Base-by-base conservation (phyloP, 1,284 basidiomycete species). In the Tetrapyrgos nigripes region DNA sequence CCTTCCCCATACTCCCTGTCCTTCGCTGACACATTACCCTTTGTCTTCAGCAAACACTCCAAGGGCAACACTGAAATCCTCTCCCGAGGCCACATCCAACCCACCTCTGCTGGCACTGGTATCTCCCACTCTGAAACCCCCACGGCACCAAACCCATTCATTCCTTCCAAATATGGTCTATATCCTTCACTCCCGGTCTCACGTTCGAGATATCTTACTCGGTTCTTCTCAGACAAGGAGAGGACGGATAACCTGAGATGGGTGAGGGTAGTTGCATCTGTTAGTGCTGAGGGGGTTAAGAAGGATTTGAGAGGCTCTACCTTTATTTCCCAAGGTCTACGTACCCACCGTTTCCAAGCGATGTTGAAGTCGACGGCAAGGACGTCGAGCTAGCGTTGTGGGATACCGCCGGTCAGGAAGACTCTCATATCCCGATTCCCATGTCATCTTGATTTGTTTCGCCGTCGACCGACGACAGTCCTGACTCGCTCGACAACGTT, bases 41-140 rank as follows among this genome's bases (percentile, higher is more conserved):
- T 59, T 23, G 13, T 23, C 45, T 60, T 23, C 58, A 91, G 90
- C 75, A 84, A 89, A 75, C 94, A 98, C 76, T 91, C 87, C 3
- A 93, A 97, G 89, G 89, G 89, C 43, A 97, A 97, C 75, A 82
- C 84, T 56, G 96, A 98, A 76, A 80, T 94, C 57, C 85, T 97
- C 69, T 88, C 87, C 68, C 87, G 93, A 14, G 96, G 96, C 1
- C 92, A 94, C 66, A 70, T 98, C 40, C 96, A 98, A 74, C 88
- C 97, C 78, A 97, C 95, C 0, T 92, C 89, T 2, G 89, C 94
- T 1, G 95, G 96, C 9, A 93, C 89, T 0, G 93, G 93, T 3
- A 94, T 96, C 64, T 82, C 86, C 0, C 93, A 95, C 75, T 95
- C 94, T 61, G 91, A 93, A 69, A 84, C 90, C 77, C 83, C 2